A percentile compares a stretch with the other conserved stretches of the same genome.
Evolutionary conservation across 306 rosid species (phyloP).

Genomic region (Citrullus mucosospermus): DNA sequence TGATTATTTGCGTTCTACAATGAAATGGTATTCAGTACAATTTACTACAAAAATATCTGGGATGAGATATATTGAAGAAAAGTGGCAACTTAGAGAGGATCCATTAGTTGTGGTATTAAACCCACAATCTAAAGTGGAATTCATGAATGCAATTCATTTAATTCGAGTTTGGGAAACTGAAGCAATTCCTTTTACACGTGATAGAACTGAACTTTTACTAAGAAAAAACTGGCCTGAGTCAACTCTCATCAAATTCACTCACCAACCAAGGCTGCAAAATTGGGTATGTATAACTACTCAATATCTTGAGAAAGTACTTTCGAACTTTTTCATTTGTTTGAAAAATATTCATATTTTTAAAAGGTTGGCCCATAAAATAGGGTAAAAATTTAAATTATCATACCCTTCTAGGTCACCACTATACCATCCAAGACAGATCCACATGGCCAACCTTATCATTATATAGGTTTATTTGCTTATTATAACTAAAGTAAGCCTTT

Average conservation of each 20-base stretch:
- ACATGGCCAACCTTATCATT: too few species aligned
- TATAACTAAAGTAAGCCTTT: too few species aligned
- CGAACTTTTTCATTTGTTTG: too few species aligned
- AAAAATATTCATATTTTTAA: too few species aligned
- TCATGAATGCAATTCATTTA: slow-evolving; percentile 30
- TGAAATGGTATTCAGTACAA: slow-evolving; percentile 43
- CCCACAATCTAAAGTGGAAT: slow-evolving; percentile 26
- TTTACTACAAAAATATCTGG: slow-evolving; percentile 17
- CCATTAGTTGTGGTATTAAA: slow-evolving; percentile 9
- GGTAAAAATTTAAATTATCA: too few species aligned
- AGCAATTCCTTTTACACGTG: neutral
- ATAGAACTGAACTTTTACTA: neutral
- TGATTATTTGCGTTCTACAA: slow-evolving; percentile 22
- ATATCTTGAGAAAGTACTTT: neutral
- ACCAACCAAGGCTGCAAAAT: neutral
- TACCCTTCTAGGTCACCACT: too few species aligned
- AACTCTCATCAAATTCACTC: neutral
- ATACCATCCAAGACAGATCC: too few species aligned
- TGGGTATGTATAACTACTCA: slow-evolving; percentile 14
- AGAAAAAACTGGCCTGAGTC: neutral
- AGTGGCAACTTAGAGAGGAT: neutral
- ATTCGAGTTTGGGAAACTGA: slow-evolving; percentile 29
- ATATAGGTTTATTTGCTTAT: too few species aligned
- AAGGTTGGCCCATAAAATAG: too few species aligned
- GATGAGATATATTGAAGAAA: slow-evolving; percentile 26